Evolutionary conservation across 768 basidiomycete species (phyloP).

Genomic region (Podaxis mareebaensis): DNA sequence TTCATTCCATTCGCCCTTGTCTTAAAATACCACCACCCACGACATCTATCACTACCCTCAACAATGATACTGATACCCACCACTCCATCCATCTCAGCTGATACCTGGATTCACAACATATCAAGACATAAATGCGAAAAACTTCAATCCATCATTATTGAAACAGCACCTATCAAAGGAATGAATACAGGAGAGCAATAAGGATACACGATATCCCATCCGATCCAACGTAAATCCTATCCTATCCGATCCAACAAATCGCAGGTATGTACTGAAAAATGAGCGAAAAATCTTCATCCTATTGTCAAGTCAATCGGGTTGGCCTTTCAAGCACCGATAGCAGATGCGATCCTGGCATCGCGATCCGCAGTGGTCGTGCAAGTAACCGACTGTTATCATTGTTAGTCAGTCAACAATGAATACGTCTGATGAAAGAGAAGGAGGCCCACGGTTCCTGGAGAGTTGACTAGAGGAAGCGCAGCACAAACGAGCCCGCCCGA

Average conservation of each 20-base stretch:
- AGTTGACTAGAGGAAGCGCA: conserved; percentile 58
- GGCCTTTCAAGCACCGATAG: conserved; percentile 31
- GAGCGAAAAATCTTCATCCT: not conserved
- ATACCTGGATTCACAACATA: not conserved
- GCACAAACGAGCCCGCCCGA: conserved; percentile 38
- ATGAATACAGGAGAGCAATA: not conserved
- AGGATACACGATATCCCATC: conserved; percentile 7
- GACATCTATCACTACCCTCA: too few species aligned
- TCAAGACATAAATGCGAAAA: not conserved
- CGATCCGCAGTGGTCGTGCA: conserved; percentile 52
- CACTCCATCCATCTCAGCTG: too few species aligned
- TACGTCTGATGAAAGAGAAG: not conserved
- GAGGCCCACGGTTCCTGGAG: conserved; percentile 37
- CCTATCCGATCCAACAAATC: not conserved
- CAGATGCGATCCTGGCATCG: conserved; percentile 37
- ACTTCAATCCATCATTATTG: conserved; percentile 7
- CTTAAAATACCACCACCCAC: too few species aligned
- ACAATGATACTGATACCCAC: too few species aligned
- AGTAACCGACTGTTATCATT: conserved; percentile 33
- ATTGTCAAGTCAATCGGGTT: too few species aligned
- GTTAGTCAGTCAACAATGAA: not conserved
- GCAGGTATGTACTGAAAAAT: not conserved
- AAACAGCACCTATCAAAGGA: conserved; percentile 4
- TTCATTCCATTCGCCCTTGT: too few species aligned
- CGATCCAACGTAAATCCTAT: not conserved